Percentiles rank a stretch among this genome's conserved stretches.
phyloP scores from a whole-genome alignment of 805 yeast genomes.

The Millerozyma miso region DNA sequence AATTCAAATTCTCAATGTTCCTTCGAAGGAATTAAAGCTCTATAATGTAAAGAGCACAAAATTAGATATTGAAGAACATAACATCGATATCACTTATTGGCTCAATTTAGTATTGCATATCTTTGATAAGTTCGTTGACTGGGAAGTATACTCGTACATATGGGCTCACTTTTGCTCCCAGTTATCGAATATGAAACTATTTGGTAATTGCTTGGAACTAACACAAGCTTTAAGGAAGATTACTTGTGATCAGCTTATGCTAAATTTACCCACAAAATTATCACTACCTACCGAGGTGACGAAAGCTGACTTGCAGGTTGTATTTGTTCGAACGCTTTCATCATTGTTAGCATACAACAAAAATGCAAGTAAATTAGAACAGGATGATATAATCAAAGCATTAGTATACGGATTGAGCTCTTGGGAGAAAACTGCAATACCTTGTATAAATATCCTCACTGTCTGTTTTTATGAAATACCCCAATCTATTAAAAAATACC shows the following conservation, averaged over 20 bases:
- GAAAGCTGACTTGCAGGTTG: constrained; percentile 63
- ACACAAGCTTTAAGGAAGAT: constrained; percentile 40
- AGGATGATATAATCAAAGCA: constrained; percentile 60
- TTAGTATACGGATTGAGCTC: constrained; percentile 60
- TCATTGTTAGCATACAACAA: constrained; percentile 59
- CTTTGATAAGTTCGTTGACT: constrained; percentile 50
- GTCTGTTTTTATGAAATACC: constrained; percentile 83
- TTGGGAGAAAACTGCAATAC: constrained; percentile 76
- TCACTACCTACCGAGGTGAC: constrained; percentile 42
- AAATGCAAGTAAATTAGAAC: constrained; percentile 50
- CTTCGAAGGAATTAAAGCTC: constrained; percentile 25
- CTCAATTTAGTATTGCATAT: constrained; percentile 45
- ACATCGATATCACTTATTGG: constrained; percentile 49
- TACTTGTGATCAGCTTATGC: constrained; percentile 56
- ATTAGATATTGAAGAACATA: constrained; percentile 9
- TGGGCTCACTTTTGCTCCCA: constrained; percentile 72
- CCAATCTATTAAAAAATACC: constrained; percentile 59
- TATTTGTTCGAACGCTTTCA: constrained; percentile 57
- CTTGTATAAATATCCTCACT: constrained; percentile 71
- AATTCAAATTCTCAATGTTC: constrained; percentile 34
- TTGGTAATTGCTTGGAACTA: constrained; percentile 35
- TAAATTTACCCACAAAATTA: constrained; percentile 42
- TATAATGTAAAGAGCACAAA: constrained; percentile 8
- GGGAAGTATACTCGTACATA: constrained; percentile 68
- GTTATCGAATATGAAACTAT: constrained; percentile 53